A percentile compares a stretch with the other conserved stretches of the same genome.
Evolutionary conservation across 176 grass and related monocot species (phyloP).

Genomic region (Chloris gayana): DNA sequence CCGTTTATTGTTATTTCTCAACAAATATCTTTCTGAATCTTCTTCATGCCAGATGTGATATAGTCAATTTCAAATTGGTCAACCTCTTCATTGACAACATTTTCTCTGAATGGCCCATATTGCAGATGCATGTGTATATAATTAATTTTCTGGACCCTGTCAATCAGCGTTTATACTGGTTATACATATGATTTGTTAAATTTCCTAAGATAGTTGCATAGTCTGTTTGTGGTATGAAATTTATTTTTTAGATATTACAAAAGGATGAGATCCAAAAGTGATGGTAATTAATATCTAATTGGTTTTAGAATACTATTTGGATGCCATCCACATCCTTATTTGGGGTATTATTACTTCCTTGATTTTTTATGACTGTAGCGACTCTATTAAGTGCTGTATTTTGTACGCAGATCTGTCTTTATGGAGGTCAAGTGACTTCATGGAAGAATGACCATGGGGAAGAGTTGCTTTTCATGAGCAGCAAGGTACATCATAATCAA

Average conservation of each 20-base stretch:
- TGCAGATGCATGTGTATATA: background rate
- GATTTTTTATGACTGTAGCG: background rate
- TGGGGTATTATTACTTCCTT: background rate
- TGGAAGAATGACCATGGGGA: conserved; percentile 88
- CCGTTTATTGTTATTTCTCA: background rate
- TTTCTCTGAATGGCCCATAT: background rate
- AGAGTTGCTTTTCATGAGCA: conserved; percentile 80
- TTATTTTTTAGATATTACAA: background rate
- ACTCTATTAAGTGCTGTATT: background rate
- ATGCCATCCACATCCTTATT: background rate
- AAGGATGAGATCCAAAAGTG: background rate
- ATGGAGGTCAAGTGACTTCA: conserved; percentile 77
- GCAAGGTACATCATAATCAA: conserved; percentile 49
- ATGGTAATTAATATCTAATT: background rate
- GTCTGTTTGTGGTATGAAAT: background rate
- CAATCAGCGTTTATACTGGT: background rate
- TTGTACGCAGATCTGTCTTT: conserved; percentile 53
- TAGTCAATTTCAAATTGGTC: background rate
- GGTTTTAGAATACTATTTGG: background rate
- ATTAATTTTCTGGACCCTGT: background rate
- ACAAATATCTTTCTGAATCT: background rate
- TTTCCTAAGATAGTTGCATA: background rate
- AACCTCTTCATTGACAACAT: background rate
- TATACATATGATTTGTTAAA: background rate
- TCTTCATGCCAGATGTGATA: background rate